A percentile compares a stretch with the other conserved stretches of the same genome.
Evolutionary conservation across 805 yeast genomes (phyloP).

Genomic region (Lipomyces yamanashiensis): DNA sequence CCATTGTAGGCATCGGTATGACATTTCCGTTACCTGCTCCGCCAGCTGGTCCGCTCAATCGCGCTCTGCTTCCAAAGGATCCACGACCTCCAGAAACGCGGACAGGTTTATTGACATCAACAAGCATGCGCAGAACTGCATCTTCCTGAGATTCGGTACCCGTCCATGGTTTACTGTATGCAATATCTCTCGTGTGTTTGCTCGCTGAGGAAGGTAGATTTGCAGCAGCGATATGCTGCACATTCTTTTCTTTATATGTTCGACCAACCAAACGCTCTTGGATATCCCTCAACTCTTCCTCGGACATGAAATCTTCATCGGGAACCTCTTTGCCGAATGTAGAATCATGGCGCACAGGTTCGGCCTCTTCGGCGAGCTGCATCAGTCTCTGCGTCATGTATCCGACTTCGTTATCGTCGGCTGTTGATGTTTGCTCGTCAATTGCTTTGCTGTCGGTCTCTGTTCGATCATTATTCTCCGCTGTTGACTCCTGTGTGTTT

Average conservation of each 20-base stretch:
- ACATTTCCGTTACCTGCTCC: conserved; percentile 32
- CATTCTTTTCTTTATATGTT: conserved; percentile 49
- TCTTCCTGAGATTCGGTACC: conserved; percentile 59
- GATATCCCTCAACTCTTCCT: conserved; percentile 18
- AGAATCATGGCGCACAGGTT: conserved; percentile 46
- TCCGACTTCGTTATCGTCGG: conserved; percentile 32
- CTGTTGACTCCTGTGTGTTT: neutral
- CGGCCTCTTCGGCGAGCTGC: conserved; percentile 52
- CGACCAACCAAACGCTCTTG: conserved; percentile 42
- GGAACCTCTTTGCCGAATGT: conserved; percentile 42
- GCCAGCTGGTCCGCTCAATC: conserved; percentile 33
- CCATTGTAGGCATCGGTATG: conserved; percentile 38
- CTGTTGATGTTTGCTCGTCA: no score
- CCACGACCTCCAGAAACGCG: conserved; percentile 30
- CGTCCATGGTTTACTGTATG: conserved; percentile 60
- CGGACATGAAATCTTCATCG: conserved; percentile 10
- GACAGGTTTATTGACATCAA: conserved; percentile 55
- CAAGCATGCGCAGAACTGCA: conserved; percentile 58
- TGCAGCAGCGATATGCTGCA: conserved; percentile 49
- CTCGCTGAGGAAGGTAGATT: conserved; percentile 53
- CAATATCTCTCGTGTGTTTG: conserved; percentile 54
- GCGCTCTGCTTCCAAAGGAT: conserved; percentile 5
- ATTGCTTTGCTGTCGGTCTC: neutral
- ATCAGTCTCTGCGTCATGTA: conserved; percentile 48
- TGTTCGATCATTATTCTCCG: neutral